These are phyloP conservation scores for Fusarium succisae DNA, from an alignment of 2,329 filamentous ascomycete species.

Conservation along the genomic window DNA sequence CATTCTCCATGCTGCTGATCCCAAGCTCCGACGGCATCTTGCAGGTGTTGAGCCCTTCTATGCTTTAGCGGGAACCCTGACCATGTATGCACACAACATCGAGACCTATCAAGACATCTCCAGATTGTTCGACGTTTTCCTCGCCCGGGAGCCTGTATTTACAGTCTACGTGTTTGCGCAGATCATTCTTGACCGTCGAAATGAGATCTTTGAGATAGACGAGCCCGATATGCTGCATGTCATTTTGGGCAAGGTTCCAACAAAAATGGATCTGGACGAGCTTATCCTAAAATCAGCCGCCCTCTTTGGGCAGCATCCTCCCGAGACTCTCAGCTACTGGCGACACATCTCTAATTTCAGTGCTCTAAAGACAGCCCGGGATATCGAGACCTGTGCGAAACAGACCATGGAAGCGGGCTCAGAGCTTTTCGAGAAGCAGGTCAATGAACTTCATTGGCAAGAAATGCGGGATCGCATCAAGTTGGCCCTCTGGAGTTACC, in stretches of 20 bases:
- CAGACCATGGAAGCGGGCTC: slow-evolving; percentile 75
- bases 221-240: slow-evolving; percentile 94
- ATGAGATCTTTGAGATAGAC: slow-evolving; percentile 89
- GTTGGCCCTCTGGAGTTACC: slow-evolving; percentile 67
- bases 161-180: slow-evolving; percentile 92
- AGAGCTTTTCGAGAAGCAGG: slow-evolving; percentile 75
- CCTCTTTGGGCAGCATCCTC: slow-evolving; percentile 75
- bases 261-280: slow-evolving; percentile 80
- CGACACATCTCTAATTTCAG: slow-evolving; percentile 75
- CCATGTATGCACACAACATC: slow-evolving; percentile 96
- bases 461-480: slow-evolving; percentile 56
- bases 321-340: slow-evolving; percentile 78
- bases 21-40: slow-evolving; percentile 77
- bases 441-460: slow-evolving; percentile 73
- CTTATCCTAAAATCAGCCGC: slow-evolving; percentile 73
- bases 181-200: slow-evolving; percentile 81
- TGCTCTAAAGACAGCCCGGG: slow-evolving; percentile 83
- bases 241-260: slow-evolving; percentile 85
- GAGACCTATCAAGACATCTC: slow-evolving; percentile 89
- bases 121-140: slow-evolving; percentile 89
- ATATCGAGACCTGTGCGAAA: slow-evolving; percentile 56
- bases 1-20: slow-evolving; percentile 78
- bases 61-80: slow-evolving; percentile 90
- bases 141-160: slow-evolving; percentile 88
- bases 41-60: slow-evolving; percentile 86